Evolutionary conservation across 129 eudicot genomes (phyloP).

Genomic region (Pittosporum tobira): DNA sequence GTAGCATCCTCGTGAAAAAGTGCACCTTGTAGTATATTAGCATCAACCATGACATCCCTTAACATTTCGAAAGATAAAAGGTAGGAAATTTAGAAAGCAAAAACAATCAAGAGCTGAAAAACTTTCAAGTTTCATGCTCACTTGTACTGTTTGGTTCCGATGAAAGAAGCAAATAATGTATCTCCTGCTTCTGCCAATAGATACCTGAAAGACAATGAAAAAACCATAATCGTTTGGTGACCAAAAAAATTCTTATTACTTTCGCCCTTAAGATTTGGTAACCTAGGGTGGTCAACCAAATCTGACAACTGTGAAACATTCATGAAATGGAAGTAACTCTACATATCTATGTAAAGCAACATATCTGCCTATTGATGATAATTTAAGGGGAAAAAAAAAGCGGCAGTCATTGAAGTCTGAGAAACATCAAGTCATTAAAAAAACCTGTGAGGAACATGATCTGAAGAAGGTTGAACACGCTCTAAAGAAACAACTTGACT

Average conservation of each 20-base stretch:
- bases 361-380: neutral
- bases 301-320: neutral
- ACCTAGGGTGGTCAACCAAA: neutral
- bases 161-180: conserved; percentile 89
- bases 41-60: conserved; percentile 99
- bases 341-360: neutral
- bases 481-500: conserved; percentile 80
- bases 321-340: neutral
- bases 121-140: conserved; percentile 25
- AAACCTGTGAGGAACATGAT: conserved; percentile 97
- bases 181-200: conserved; percentile 92
- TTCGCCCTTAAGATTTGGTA: no score
- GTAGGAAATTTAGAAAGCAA: conserved; percentile 3
- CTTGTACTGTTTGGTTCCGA: conserved; percentile 98
- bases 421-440: neutral
- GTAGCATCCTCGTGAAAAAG: conserved; percentile 70
- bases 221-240: no score
- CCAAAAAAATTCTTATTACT: no score
- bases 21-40: conserved; percentile 97
- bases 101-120: neutral
- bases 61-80: conserved; percentile 10
- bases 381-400: neutral
- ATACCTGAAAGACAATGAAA: conserved; percentile 40
- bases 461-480: conserved; percentile 94
- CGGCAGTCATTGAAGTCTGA: neutral